Conservation (phyloP, 805 yeast species). For the Kodamaea neixiangensis region DNA sequence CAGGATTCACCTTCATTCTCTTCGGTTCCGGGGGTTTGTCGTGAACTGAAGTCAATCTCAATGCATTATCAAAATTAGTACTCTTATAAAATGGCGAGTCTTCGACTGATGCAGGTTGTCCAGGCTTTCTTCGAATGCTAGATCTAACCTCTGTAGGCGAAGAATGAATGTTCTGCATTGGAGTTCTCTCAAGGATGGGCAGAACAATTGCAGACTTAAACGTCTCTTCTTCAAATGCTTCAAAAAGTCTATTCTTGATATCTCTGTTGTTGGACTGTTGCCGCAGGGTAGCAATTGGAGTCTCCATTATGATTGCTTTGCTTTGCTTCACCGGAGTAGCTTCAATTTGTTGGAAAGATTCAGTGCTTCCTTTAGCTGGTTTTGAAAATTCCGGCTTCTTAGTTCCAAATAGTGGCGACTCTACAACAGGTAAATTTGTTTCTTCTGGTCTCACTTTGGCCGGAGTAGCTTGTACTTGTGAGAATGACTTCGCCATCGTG, state of each 20-base stretch:
- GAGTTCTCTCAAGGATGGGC: constrained; percentile 7
- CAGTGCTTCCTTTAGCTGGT: not conserved
- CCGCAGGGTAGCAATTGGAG: not conserved
- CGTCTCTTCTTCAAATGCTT: constrained; percentile 4
- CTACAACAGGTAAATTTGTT: not conserved
- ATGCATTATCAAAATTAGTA: constrained; percentile 13
- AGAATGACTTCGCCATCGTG: constrained; percentile 8
- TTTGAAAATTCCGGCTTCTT: not conserved
- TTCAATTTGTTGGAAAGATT: constrained; percentile 1
- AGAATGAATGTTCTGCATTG: not conserved
- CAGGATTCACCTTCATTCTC: not conserved
- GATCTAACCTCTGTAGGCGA: not conserved
- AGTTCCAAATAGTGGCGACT: not conserved
- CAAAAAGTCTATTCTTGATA: constrained; percentile 4
- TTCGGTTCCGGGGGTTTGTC: not conserved
- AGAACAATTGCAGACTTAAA: constrained; percentile 6
- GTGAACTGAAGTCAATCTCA: not conserved
- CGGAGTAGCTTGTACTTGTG: constrained; percentile 36
- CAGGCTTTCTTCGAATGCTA: constrained; percentile 24
- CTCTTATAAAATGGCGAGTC: constrained; percentile 39
- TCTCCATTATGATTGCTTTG: not conserved
- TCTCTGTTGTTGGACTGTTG: not conserved
- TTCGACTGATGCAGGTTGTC: constrained; percentile 35
- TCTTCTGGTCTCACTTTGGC: constrained; percentile 12
- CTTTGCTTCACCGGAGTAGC: constrained; percentile 5